Conservation (phyloP, 352 stramenopile genomes). For the Pythium phragmiticola region DNA sequence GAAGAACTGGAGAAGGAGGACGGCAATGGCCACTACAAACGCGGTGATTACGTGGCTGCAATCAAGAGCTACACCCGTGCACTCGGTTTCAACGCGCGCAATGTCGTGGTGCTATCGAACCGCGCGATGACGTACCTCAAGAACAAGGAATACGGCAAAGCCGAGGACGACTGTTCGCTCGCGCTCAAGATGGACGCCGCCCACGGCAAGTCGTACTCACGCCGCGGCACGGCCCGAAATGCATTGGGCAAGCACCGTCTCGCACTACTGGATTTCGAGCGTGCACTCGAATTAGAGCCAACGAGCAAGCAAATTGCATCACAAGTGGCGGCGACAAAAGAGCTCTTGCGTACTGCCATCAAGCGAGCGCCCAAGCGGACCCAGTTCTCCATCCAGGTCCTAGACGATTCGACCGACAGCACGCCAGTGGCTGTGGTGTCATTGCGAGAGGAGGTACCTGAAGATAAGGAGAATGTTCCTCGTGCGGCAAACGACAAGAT, state of each 20-base stretch:
- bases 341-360: slow-evolving; percentile 65
- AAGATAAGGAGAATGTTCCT: slow-evolving; percentile 25
- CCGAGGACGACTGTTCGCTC: slow-evolving; percentile 89
- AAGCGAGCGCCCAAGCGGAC: slow-evolving; percentile 60
- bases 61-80: slow-evolving; percentile 89
- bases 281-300: slow-evolving; percentile 56
- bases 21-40: slow-evolving; percentile 91
- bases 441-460: slow-evolving; percentile 21
- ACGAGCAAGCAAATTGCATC: slow-evolving; percentile 68
- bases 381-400: slow-evolving; percentile 46
- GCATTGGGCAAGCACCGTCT: slow-evolving; percentile 81
- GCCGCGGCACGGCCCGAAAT: slow-evolving; percentile 85
- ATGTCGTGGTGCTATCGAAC: slow-evolving; percentile 86
- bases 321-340: slow-evolving; percentile 57
- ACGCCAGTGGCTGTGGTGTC: neutral
- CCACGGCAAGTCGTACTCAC: slow-evolving; percentile 86
- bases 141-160: slow-evolving; percentile 81
- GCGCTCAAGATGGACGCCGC: slow-evolving; percentile 73
- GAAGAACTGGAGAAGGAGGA: slow-evolving; percentile 86
- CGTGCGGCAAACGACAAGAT: slow-evolving; percentile 8
- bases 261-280: slow-evolving; percentile 82
- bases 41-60: slow-evolving; percentile 82
- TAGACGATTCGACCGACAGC: slow-evolving; percentile 20
- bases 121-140: slow-evolving; percentile 89
- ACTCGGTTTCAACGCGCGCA: slow-evolving; percentile 68